phyloP scores from a whole-genome alignment of 2,329 filamentous ascomycete genomes.

The Colletotrichum filicis region DNA sequence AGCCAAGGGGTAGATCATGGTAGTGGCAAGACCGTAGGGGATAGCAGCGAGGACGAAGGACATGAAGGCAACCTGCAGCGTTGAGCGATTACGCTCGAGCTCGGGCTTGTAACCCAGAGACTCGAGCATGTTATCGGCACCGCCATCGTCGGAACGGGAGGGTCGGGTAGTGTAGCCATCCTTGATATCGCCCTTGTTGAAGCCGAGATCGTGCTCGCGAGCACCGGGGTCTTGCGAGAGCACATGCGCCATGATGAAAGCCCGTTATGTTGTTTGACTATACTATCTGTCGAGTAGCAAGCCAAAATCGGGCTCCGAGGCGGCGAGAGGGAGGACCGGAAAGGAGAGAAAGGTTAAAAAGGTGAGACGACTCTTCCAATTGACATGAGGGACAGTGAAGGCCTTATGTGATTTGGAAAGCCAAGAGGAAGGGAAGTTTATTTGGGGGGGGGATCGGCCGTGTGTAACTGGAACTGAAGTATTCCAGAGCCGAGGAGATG shows the following conservation, averaged over 20 bases:
- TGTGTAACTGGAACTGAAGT: constrained; percentile 6
- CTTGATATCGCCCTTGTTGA: constrained; percentile 27
- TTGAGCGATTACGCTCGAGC: constrained; percentile 72
- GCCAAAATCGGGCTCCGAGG: background rate
- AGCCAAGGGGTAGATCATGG: constrained; percentile 73
- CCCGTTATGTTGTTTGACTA: background rate
- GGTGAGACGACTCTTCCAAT: constrained; percentile 10
- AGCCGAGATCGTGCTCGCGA: constrained; percentile 32
- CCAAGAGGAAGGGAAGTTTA: background rate
- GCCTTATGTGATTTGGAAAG: constrained; percentile 1
- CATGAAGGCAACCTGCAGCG: constrained; percentile 78
- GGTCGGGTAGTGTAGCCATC: constrained; percentile 33
- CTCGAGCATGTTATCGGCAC: constrained; percentile 71
- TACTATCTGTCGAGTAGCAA: constrained; percentile 1
- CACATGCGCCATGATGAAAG: constrained; percentile 28
- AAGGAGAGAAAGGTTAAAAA: constrained; percentile 7
- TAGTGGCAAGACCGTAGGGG: constrained; percentile 79
- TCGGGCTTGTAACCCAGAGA: constrained; percentile 75
- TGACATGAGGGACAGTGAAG: constrained; percentile 27
- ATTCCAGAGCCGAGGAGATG: constrained; percentile 15
- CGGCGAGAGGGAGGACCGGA: background rate
- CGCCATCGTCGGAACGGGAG: constrained; percentile 45
- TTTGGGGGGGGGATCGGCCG: constrained; percentile 2
- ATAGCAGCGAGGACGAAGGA: constrained; percentile 81
- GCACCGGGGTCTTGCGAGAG: constrained; percentile 36